Percentiles rank a stretch among this genome's conserved stretches.
These are phyloP conservation scores for Pelargonium australe DNA, from an alignment of 441 rosid genomes.

Conservation along the genomic window DNA sequence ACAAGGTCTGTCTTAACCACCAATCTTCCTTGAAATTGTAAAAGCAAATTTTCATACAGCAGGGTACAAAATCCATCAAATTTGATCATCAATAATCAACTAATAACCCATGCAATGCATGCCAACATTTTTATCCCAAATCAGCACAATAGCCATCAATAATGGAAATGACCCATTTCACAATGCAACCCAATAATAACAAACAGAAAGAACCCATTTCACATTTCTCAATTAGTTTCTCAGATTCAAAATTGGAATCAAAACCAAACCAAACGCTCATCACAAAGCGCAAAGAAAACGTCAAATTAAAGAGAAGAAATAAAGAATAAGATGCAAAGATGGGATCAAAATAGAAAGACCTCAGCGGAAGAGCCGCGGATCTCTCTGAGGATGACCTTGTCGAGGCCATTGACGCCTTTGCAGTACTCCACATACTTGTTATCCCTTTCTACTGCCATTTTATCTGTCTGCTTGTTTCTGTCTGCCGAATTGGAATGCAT, in stretches of 20 bases:
- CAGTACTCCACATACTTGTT: conserved; percentile 30
- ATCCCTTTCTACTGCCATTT: neutral
- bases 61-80: too few relatives aligned
- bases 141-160: neutral
- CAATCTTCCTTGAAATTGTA: too few relatives aligned
- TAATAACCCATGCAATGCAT: too few relatives aligned
- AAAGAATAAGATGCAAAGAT: neutral
- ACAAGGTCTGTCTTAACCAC: too few relatives aligned
- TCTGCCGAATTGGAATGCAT: neutral
- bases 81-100: too few relatives aligned
- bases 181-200: neutral
- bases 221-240: neutral
- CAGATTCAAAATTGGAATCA: neutral
- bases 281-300: neutral
- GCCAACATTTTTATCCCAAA: too few relatives aligned
- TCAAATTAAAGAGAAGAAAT: neutral
- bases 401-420: conserved; percentile 56
- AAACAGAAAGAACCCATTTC: neutral
- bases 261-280: neutral
- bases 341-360: conserved; percentile 27
- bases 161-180: neutral
- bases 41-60: too few relatives aligned
- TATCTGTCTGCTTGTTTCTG: neutral
- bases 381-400: conserved; percentile 51
- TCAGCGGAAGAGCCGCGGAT: conserved; percentile 46